A percentile compares a stretch with the other conserved stretches of the same genome.
Evolutionary conservation across 345 rosid genomes (phyloP).

Genomic region (Heritiera fomes): DNA sequence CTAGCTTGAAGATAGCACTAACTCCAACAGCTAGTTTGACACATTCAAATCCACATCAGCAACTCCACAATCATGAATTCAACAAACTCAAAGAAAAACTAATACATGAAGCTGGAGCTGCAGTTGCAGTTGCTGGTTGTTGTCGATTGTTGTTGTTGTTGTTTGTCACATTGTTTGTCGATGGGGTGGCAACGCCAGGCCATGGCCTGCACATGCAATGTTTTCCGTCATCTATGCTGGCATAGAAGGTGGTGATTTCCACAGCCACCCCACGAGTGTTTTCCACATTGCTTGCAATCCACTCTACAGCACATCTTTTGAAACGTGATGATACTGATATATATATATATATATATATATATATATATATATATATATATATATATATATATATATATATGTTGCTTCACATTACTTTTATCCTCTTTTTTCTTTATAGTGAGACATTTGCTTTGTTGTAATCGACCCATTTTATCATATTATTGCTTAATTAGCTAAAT

Average conservation of each 20-base stretch:
- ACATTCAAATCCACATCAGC: no score
- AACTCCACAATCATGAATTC: no score
- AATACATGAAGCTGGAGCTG: not conserved
- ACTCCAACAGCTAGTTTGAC: no score
- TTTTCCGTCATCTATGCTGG: constrained; percentile 46
- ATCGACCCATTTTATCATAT: not conserved
- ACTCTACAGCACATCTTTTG: constrained; percentile 43
- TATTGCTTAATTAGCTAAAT: not conserved
- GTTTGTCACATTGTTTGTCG: not conserved
- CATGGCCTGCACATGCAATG: constrained; percentile 60
- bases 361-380: no score
- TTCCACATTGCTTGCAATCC: constrained; percentile 47
- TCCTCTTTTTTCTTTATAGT: not conserved
- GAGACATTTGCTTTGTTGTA: not conserved
- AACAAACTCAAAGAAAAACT: no score
- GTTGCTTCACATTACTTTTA: not conserved
- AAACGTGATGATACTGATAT: no score
- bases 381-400: not conserved
- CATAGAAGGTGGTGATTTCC: constrained; percentile 44
- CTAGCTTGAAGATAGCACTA: no score
- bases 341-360: no score
- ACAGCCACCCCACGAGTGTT: constrained; percentile 49
- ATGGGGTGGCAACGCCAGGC: constrained; percentile 29
- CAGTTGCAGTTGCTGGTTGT: not conserved
- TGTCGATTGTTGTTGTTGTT: not conserved